Conservation (phyloP, 441 rosid genomes). For the Pelargonium myrrhifolium region DNA sequence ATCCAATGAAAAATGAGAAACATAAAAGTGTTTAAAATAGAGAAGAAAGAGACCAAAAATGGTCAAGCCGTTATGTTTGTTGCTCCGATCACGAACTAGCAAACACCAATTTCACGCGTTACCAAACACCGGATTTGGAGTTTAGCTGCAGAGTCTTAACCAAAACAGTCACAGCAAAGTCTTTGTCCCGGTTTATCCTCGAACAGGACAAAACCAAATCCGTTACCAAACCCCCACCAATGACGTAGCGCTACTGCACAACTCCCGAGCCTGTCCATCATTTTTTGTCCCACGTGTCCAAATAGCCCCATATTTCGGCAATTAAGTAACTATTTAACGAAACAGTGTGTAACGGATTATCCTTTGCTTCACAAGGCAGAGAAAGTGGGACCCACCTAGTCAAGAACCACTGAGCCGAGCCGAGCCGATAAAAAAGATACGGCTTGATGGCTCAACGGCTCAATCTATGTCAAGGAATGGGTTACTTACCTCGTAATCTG, state of each 20-base stretch:
- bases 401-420: not conserved
- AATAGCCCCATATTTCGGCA: too few species aligned
- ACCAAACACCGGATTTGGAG: not conserved
- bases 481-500: not conserved
- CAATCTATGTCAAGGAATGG: not conserved
- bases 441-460: not conserved
- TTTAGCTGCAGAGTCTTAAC: not conserved
- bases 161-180: not conserved
- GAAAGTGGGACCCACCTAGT: not conserved
- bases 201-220: slow-evolving; percentile 16
- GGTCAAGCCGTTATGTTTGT: too few species aligned
- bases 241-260: too few species aligned
- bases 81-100: slow-evolving; percentile 5
- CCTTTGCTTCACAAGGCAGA: not conserved
- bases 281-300: slow-evolving; percentile 7
- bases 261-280: slow-evolving; percentile 11
- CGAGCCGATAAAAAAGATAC: not conserved
- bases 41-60: too few species aligned
- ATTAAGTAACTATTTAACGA: too few species aligned
- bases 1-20: too few species aligned
- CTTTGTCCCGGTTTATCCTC: slow-evolving; percentile 4
- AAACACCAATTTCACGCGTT: not conserved
- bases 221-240: slow-evolving; percentile 15
- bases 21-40: too few species aligned
- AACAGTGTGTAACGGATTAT: not conserved